Percentiles rank a stretch among this genome's conserved stretches.
Conservation (phyloP, 2,329 filamentous ascomycete species). For the Colletotrichum lini region DNA sequence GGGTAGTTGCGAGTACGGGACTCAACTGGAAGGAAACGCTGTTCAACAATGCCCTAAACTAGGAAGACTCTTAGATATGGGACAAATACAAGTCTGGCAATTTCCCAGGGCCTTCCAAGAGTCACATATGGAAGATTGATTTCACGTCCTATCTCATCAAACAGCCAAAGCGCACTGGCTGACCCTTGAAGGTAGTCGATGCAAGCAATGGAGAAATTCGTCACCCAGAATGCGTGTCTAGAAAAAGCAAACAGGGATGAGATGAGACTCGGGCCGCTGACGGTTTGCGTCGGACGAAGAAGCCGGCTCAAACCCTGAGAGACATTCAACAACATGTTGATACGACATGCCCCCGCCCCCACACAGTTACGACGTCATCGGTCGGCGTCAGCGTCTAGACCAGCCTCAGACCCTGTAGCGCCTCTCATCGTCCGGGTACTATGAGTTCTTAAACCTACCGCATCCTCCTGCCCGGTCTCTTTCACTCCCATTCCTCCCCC, state of each 20-base stretch:
- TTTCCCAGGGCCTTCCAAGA: neutral
- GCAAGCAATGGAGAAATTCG: neutral
- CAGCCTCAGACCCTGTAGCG: constrained; percentile 14
- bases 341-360: constrained; percentile 26
- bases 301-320: constrained; percentile 17
- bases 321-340: neutral
- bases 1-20: neutral
- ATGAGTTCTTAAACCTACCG: constrained; percentile 11
- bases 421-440: constrained; percentile 2
- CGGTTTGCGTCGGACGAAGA: constrained; percentile 14
- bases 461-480: neutral
- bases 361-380: constrained; percentile 39
- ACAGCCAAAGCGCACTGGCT: neutral
- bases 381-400: constrained; percentile 15
- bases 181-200: neutral
- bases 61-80: neutral
- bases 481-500: neutral
- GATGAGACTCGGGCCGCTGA: neutral
- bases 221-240: neutral
- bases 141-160: neutral
- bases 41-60: neutral
- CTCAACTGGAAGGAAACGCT: neutral
- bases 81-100: neutral
- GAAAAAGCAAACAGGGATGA: neutral
- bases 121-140: neutral